These are phyloP conservation scores for Adansonia gregorii DNA, from an alignment of 441 rosid genomes.

Conservation along the genomic window DNA sequence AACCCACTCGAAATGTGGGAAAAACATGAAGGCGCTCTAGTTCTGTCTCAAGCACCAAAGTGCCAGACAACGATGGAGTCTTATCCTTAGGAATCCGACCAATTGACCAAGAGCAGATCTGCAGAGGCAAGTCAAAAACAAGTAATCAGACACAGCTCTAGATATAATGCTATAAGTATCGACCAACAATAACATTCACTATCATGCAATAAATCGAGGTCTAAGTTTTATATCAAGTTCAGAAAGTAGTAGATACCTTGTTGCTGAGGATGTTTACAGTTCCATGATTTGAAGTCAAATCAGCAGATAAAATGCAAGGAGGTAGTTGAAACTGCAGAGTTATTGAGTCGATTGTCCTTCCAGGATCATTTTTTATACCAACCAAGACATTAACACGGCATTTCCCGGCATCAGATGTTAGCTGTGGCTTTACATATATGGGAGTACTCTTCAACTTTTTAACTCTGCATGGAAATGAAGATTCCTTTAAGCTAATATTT, in stretches of 20 bases:
- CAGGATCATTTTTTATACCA: constrained; percentile 83
- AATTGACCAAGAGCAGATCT: constrained; percentile 88
- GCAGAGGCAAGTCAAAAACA: constrained; percentile 32
- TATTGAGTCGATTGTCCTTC: constrained; percentile 78
- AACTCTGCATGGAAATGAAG: constrained; percentile 52
- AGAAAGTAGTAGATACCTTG: constrained; percentile 51
- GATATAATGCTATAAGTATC: not conserved
- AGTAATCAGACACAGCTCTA: not conserved
- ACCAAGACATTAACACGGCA: constrained; percentile 76
- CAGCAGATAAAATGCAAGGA: constrained; percentile 71
- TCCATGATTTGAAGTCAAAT: constrained; percentile 89
- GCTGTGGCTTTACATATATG: constrained; percentile 86
- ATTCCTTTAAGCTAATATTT: not conserved
- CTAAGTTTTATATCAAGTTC: not conserved
- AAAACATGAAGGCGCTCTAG: constrained; percentile 72
- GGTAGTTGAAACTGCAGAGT: constrained; percentile 79
- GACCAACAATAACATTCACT: not conserved
- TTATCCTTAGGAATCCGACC: constrained; percentile 86
- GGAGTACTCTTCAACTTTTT: constrained; percentile 84
- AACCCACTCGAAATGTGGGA: constrained; percentile 73
- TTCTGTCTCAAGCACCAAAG: constrained; percentile 62
- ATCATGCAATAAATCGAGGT: not conserved
- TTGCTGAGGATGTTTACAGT: constrained; percentile 71
- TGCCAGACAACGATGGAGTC: constrained; percentile 80
- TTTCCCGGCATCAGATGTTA: constrained; percentile 72